These are phyloP conservation scores for Colletotrichum sp. DNA, from an alignment of 2,329 filamentous ascomycete species.

Conservation along the genomic window DNA sequence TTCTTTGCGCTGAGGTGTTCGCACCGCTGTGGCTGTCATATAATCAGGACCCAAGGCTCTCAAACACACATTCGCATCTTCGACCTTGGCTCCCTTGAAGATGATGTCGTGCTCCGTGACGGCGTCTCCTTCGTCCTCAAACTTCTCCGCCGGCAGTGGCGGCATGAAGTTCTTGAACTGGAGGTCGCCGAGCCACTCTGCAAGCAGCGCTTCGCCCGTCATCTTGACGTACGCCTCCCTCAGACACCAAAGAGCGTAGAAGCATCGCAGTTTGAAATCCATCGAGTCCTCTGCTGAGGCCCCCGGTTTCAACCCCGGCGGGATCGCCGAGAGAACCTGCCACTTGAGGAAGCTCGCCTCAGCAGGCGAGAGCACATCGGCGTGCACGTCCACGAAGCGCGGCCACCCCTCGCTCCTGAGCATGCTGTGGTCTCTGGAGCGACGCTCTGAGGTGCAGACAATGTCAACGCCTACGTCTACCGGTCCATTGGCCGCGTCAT, in stretches of 20 bases:
- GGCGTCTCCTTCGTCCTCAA: conserved; percentile 39
- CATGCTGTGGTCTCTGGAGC: conserved; percentile 65
- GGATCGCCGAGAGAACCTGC: conserved; percentile 33
- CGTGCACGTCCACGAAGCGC: conserved; percentile 73
- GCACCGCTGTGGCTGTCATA: conserved; percentile 60
- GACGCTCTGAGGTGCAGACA: conserved; percentile 76
- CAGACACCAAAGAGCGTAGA: conserved; percentile 81
- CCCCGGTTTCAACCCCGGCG: conserved; percentile 24
- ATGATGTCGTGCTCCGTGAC: conserved; percentile 41
- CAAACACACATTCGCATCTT: conserved; percentile 47
- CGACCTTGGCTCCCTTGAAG: conserved; percentile 42
- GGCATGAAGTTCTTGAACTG: conserved; percentile 71
- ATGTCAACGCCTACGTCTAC: conserved; percentile 73
- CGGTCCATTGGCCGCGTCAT: conserved; percentile 23
- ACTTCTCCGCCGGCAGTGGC: conserved; percentile 42
- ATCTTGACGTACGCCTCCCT: conserved; percentile 86
- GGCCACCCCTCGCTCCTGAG: conserved; percentile 62
- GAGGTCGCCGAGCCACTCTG: conserved; percentile 72
- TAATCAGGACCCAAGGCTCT: conserved; percentile 53
- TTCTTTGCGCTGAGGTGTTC: conserved; percentile 40
- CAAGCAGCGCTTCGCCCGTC: conserved; percentile 78
- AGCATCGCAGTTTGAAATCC: conserved; percentile 69
- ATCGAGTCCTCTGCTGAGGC: conserved; percentile 44
- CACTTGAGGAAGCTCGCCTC: conserved; percentile 69
- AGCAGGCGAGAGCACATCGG: conserved; percentile 68